These are phyloP conservation scores for Flaveria robusta DNA, from an alignment of 129 eudicot species.

Conservation along the genomic window DNA sequence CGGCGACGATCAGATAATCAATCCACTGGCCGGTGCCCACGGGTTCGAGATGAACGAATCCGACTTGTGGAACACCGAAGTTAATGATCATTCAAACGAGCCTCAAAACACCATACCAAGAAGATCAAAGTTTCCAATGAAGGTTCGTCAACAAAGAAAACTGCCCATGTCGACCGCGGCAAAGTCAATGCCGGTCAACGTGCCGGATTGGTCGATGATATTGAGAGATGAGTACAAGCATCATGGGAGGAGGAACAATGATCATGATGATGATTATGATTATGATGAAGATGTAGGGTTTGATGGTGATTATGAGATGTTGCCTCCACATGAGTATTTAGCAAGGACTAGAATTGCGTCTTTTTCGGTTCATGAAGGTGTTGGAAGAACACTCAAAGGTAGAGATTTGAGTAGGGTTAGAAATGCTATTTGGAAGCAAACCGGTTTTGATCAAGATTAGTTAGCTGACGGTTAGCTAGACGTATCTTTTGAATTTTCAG, in stretches of 20 bases:
- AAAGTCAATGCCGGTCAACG: conserved; percentile 68
- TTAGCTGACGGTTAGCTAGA: not conserved
- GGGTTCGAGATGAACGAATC: conserved; percentile 64
- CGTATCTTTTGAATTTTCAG: too few relatives aligned
- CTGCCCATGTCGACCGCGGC: conserved; percentile 21
- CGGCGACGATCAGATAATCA: conserved; percentile 15
- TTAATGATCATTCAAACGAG: conserved; percentile 11
- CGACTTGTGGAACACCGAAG: conserved; percentile 50
- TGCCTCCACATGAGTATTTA: conserved; percentile 88
- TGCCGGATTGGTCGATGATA: conserved; percentile 87
- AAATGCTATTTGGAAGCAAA: conserved; percentile 87
- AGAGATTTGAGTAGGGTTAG: conserved; percentile 84
- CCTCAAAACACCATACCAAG: conserved; percentile 29
- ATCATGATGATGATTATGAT: conserved; percentile 20
- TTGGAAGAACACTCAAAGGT: conserved; percentile 84
- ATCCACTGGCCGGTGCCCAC: conserved; percentile 16
- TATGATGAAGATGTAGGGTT: conserved; percentile 31
- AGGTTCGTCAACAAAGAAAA: conserved; percentile 27
- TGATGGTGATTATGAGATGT: conserved; percentile 39
- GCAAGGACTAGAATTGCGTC: conserved; percentile 73
- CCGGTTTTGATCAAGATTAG: conserved; percentile 64
- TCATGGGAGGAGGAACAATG: conserved; percentile 27
- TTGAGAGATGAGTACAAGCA: conserved; percentile 54
- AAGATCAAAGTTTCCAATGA: conserved; percentile 42
- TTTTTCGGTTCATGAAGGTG: conserved; percentile 80